phyloP scores from a whole-genome alignment of 768 basidiomycete genomes.

The Leccinum longicurvipes region DNA sequence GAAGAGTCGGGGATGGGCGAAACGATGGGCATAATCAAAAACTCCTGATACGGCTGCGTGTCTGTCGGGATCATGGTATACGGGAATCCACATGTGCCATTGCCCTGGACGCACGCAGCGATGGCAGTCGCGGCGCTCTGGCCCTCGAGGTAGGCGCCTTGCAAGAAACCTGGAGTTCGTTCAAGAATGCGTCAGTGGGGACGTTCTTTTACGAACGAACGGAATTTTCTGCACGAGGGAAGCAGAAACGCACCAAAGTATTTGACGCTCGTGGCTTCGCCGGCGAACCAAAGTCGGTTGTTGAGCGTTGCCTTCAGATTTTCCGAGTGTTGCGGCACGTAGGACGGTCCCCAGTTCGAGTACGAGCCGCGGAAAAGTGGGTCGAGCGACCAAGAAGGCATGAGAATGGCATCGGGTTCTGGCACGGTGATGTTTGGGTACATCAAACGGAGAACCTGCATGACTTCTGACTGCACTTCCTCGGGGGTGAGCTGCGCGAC shows the following conservation, averaged over 20 bases:
- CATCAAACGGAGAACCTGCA: conserved; percentile 58
- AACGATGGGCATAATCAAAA: conserved; percentile 9
- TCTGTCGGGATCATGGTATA: conserved; percentile 29
- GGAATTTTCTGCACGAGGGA: background rate
- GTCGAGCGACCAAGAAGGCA: conserved; percentile 53
- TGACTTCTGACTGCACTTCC: conserved; percentile 49
- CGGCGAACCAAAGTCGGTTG: conserved; percentile 55
- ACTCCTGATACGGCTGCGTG: conserved; percentile 30
- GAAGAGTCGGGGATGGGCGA: background rate
- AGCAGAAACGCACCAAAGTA: conserved; percentile 54
- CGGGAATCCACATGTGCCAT: conserved; percentile 25
- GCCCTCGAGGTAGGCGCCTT: conserved; percentile 60
- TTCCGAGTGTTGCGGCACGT: conserved; percentile 48
- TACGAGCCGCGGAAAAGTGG: conserved; percentile 47
- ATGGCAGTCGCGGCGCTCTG: conserved; percentile 37
- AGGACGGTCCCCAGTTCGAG: conserved; percentile 68
- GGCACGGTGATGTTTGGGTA: conserved; percentile 53
- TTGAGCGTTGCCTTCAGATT: conserved; percentile 55
- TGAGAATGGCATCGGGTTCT: conserved; percentile 52
- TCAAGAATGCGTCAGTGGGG: background rate
- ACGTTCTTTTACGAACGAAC: background rate
- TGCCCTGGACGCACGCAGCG: conserved; percentile 39
- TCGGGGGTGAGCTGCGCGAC: conserved; percentile 50
- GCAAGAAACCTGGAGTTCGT: conserved; percentile 43
- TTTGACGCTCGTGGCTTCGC: conserved; percentile 56